Base-by-base conservation (phyloP, 768 basidiomycete species). In the Crassisporium funariophilum region DNA sequence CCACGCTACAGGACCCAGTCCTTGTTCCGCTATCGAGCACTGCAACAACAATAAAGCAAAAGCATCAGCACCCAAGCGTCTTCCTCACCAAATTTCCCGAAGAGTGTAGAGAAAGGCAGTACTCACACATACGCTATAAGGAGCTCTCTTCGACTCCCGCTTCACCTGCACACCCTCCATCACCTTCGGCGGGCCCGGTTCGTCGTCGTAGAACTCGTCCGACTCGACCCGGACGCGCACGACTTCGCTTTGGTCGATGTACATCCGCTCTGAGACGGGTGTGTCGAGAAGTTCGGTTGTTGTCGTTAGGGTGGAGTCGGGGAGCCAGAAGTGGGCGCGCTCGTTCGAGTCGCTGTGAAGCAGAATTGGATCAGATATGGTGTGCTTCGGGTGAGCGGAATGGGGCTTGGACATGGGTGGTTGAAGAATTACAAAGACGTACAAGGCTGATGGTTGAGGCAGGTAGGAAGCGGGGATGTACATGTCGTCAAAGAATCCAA, bases 401-500 rank as follows among this genome's bases (percentile, higher is more conserved):
- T 36, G 33, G 16, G 17, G 12, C 45, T 5, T 17, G 20, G 21
- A 19, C 5, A 33, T 45, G 27, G 38, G n/a, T 12, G 5, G 36
- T 33, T 19, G 20, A 9, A 38, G 24, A n/a, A 25, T 6, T 10
- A 8, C 11, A 11, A 35, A 33, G 4, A 66, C 85, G 40, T 62
- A 90, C 90, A 91, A 92, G 3, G 87, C 81, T 29, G 78, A 81
- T 20, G 91, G 87, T 57, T 86, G 81, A 2, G 95, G 94, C 4
- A 98, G 81, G 47, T 91, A 85, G 3, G 79, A 71, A 0, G 79
- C 68, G 0, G 93, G 91, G 36, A 98, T 79, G 61, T 91, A 90
- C 17, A 98, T 85, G 57, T 98, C 94, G 66, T 93, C 91, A 59
- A 98, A 98, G 73, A 98, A 98, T 15, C 86, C 88, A 13, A 97